Conservation (phyloP, 352 stramenopile species). For the Pythium insidiosum region DNA sequence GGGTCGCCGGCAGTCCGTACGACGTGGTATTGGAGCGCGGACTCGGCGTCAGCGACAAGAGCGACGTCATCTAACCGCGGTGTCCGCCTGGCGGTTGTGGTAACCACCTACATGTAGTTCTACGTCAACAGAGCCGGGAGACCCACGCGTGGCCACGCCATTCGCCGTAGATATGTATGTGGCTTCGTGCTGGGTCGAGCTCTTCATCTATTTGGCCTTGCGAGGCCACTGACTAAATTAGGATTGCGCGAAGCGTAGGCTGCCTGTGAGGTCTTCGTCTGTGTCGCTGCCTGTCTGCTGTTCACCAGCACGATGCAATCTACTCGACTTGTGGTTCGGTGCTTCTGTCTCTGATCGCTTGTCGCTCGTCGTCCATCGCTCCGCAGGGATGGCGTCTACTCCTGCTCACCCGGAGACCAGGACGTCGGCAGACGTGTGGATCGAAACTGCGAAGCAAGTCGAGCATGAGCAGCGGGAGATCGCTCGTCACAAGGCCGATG, state of each 20-base stretch:
- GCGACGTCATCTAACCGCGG: slow-evolving; percentile 1
- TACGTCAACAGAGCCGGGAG: background rate
- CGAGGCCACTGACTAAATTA: background rate
- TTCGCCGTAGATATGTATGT: no score
- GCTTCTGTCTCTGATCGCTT: no score
- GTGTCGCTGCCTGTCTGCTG: background rate
- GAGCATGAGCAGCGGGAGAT: slow-evolving; percentile 10
- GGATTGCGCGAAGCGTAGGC: background rate
- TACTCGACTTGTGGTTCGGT: background rate
- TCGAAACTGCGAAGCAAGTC: slow-evolving; percentile 9
- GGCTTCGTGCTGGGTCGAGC: no score
- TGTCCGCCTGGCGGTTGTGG: slow-evolving; percentile 13
- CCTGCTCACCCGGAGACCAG: background rate
- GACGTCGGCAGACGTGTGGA: slow-evolving; percentile 1
- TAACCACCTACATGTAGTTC: slow-evolving; percentile 13
- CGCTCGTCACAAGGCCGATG: slow-evolving; percentile 5
- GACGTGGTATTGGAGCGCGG: slow-evolving; percentile 2
- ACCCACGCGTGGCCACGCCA: no score
- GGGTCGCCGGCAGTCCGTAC: background rate
- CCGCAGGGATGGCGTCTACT: background rate
- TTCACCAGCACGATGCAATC: no score
- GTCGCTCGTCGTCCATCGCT: background rate
- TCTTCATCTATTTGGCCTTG: no score
- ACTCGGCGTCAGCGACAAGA: slow-evolving; percentile 10
- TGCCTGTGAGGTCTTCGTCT: background rate